Evolutionary conservation across 2,329 filamentous ascomycete genomes (phyloP), one percentile per base, ranked within the genome.

Genomic region (Fusarium paranaense): DNA sequence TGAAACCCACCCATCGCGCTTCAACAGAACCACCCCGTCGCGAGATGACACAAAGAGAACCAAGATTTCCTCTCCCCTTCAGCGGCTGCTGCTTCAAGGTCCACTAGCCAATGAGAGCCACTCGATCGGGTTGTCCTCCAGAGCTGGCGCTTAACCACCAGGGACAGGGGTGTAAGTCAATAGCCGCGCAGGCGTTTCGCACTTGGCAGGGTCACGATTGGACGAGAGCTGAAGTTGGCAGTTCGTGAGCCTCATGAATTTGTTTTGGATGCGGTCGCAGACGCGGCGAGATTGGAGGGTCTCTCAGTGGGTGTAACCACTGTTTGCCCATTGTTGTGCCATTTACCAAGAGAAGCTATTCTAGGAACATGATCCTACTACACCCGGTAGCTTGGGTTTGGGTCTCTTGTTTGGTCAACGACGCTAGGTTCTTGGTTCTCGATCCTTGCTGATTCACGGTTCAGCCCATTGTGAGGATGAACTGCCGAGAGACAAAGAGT

Each of bases 231-330:
- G 14, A 59, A 63, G 65, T 61, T 67, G 22, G 52, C 67, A 52
- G 73, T 72, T 78, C 66, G 62, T 69, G 73, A 72, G 74, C 74
- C 72, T 73, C 74, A 63, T 62, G 57, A 5, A 47, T 47, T 47
- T 62, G 73, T 75, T 76, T 76, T 65, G 72, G 65, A 63, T 37
- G 50, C 42, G 80, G 80, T 66, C 70, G 79, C 79, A 79, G 67
- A 62, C 27, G 73, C 58, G 80, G 80, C 74, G 71, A 81, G 76
- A 81, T 81, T 78, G 78, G 66, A 74, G 66, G 57, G 40, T 22
- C 6, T n/a, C 5, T 18, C 20, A 38, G 6, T 56, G 47, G 58
- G 47, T 69, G 61, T 72, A 59, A 58, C 40, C 54, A 70, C 54
- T 61, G 61, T 69, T 50, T 30, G 47, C 61, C 22, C 59, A 62